Base-by-base conservation (phyloP, 192 early-diverging fungal species). In the Kickxella alabastrina region DNA sequence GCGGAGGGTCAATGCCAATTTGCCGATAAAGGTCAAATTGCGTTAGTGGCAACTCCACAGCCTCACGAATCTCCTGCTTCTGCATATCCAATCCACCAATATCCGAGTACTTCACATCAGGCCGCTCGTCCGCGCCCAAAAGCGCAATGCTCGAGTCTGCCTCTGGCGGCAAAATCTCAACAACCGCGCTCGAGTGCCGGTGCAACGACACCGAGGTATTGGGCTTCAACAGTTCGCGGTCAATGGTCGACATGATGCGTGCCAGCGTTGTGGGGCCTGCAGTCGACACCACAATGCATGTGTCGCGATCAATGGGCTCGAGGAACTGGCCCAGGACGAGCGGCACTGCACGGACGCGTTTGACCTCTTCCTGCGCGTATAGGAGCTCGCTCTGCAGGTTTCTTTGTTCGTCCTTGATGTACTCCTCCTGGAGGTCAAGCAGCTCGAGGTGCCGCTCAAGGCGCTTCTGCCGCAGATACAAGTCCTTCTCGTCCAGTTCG, bases 331-430 rank as follows among this genome's bases (percentile, higher is more conserved):
- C 97, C 63, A 99, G 91, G 12, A 98, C 91, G 43, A 99, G 80
- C 13, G 97, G 97, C 12, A 99, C 95, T 2, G 94, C 93, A 62
- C 94, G 87, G 54, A 99, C 97, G 43, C 97, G 85, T 78, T 98
- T 97, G 24, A 99, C 95, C 73, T 99, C 93, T 57, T 96, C 95
- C 68, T 93, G 89, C 19, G 96, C 93, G 26, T 92, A 85, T 37
- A 96, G 79, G 43, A 99, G 79, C 61, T 99, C 96, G 36, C 90
- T 79, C 65, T 96, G 92, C 45, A 99, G 61, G 71, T 97, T 95
- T 78, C 93, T 91, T 80, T 95, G 92, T 73, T 99, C 95, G 62
- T 95, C 92, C 78, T 96, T 96, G 72, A 99, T 99, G 72, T 97
- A 99, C 69, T 97, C 94, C 66, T 99, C 94, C 78, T 99, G 94